Conservation (phyloP, 2,329 filamentous ascomycete species). For the Colletotrichum sp. region DNA sequence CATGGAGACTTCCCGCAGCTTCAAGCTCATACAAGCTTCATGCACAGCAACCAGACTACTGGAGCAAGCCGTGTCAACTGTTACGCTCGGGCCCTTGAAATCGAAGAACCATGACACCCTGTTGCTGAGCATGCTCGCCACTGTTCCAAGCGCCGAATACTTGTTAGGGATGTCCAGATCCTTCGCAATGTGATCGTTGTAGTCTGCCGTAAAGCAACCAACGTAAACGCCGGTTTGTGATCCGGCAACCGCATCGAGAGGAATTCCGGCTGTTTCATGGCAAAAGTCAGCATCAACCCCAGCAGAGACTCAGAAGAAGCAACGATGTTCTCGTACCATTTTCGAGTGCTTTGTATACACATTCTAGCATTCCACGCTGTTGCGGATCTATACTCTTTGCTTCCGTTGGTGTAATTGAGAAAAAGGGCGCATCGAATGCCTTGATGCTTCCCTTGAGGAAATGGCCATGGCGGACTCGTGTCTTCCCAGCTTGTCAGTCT, state of each 20-base stretch:
- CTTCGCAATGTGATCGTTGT: constrained; percentile 19
- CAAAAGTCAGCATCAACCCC: not conserved
- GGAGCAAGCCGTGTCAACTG: constrained; percentile 45
- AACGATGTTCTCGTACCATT: constrained; percentile 1
- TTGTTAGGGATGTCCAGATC: constrained; percentile 16
- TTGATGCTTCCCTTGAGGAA: constrained; percentile 30
- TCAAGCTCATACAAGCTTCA: constrained; percentile 26
- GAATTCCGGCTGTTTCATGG: constrained; percentile 21
- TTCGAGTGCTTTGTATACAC: constrained; percentile 37
- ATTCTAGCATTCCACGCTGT: constrained; percentile 36
- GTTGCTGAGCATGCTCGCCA: constrained; percentile 35
- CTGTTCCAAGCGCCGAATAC: constrained; percentile 32
- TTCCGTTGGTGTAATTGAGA: constrained; percentile 33
- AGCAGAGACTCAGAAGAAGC: too few species aligned
- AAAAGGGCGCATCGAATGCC: constrained; percentile 27
- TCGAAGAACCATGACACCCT: constrained; percentile 42
- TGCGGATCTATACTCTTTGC: constrained; percentile 35
- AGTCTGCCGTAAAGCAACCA: constrained; percentile 31
- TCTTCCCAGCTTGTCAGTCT: not conserved
- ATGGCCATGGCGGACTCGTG: constrained; percentile 27
- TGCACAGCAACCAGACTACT: constrained; percentile 38
- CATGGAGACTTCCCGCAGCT: constrained; percentile 21
- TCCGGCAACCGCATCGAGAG: constrained; percentile 23
- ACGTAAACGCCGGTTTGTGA: constrained; percentile 27
- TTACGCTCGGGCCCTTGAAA: constrained; percentile 34